A percentile compares a stretch with the other conserved stretches of the same genome.
Evolutionary conservation across 495 filamentous ascomycete genomes (phyloP).

Genomic region (Annulohypoxylon nitens): DNA sequence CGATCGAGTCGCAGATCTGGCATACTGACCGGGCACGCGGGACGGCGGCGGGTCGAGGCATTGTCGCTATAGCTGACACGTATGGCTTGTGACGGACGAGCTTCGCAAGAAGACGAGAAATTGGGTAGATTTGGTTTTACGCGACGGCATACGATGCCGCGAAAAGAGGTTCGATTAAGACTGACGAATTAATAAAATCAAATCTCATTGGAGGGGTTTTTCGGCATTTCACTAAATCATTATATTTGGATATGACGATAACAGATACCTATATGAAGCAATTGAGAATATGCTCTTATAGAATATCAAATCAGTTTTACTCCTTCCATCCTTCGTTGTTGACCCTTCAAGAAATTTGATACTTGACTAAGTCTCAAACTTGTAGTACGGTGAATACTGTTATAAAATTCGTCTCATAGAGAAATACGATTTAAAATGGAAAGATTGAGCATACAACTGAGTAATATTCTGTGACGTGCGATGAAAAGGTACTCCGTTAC

Average conservation of each 20-base stretch:
- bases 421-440: neutral
- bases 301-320: neutral
- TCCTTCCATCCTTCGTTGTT: neutral
- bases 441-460: neutral
- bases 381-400: neutral
- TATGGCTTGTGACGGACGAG: neutral
- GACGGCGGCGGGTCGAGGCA: conserved; percentile 38
- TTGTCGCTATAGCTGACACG: conserved; percentile 4
- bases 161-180: conserved; percentile 29
- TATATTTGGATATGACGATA: neutral
- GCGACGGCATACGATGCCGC: neutral
- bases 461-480: neutral
- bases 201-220: neutral
- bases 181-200: conserved; percentile 18
- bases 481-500: neutral
- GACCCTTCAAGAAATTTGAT: neutral
- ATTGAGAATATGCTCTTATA: neutral
- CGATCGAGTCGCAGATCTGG: conserved; percentile 50
- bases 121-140: neutral
- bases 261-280: neutral
- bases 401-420: neutral
- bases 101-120: neutral
- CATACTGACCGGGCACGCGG: conserved; percentile 40
- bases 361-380: neutral
- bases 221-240: neutral